Evolutionary conservation across 2,329 filamentous ascomycete species (phyloP).

Genomic region (Nannizzia gypsea): DNA sequence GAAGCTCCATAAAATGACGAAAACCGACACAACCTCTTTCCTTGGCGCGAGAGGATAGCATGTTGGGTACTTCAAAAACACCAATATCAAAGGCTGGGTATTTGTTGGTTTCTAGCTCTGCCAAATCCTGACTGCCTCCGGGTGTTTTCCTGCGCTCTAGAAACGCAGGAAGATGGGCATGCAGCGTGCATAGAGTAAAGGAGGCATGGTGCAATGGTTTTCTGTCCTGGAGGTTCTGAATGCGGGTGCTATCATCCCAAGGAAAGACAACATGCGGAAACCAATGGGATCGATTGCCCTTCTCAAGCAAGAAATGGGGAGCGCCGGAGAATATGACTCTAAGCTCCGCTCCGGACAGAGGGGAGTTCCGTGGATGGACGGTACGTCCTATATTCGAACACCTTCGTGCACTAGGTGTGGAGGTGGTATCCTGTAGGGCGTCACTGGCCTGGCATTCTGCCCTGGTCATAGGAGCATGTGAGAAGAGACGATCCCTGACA

Average conservation of each 20-base stretch:
- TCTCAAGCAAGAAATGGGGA: constrained; percentile 36
- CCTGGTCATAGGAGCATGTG: not conserved
- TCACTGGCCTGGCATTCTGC: not conserved
- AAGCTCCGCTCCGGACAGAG: constrained; percentile 24
- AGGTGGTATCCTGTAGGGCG: not conserved
- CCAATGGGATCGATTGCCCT: constrained; percentile 28
- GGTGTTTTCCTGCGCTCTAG: constrained; percentile 21
- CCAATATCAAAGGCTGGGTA: constrained; percentile 34
- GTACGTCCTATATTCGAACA: not conserved
- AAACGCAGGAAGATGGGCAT: constrained; percentile 35
- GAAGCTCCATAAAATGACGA: constrained; percentile 37
- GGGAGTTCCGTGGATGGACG: constrained; percentile 5
- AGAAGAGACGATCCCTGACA: not conserved
- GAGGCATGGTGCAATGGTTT: constrained; percentile 30
- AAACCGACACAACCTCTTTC: constrained; percentile 38
- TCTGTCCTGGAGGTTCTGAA: constrained; percentile 32
- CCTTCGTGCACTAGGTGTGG: not conserved
- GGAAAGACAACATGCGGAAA: constrained; percentile 36
- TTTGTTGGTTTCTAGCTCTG: constrained; percentile 17
- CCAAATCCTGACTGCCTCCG: constrained; percentile 15
- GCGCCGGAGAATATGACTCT: constrained; percentile 33
- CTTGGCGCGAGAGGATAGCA: constrained; percentile 35
- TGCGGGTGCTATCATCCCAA: constrained; percentile 30
- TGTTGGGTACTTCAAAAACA: constrained; percentile 39
- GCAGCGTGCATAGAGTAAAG: constrained; percentile 32